Conservation (phyloP, 2,329 filamentous ascomycete genomes). For the Ceratocystis destructans region DNA sequence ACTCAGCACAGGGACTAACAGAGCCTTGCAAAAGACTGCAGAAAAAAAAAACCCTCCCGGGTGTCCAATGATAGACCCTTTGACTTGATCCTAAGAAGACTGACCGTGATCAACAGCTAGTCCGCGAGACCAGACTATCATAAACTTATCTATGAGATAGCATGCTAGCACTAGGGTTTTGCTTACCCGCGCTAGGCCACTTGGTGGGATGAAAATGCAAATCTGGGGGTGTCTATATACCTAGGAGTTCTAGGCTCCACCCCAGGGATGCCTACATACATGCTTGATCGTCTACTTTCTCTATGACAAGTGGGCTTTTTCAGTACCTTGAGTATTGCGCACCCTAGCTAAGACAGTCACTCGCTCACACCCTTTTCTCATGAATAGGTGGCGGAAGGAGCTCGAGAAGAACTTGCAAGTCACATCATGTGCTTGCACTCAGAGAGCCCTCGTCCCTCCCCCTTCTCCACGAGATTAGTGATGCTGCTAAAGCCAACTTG, state of each 20-base stretch:
- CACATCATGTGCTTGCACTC: not conserved
- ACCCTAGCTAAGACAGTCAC: not conserved
- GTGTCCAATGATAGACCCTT: no score
- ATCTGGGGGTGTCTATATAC: slow-evolving; percentile 15
- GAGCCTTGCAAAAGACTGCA: not conserved
- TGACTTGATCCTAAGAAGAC: no score
- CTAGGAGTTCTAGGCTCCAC: slow-evolving; percentile 8
- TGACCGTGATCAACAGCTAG: not conserved
- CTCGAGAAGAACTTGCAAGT: not conserved
- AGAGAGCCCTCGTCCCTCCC: not conserved
- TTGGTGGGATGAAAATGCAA: slow-evolving; percentile 6
- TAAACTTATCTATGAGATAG: no score
- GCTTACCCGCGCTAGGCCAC: not conserved
- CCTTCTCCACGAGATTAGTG: not conserved
- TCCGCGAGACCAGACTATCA: no score
- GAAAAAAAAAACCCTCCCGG: no score
- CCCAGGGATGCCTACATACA: not conserved
- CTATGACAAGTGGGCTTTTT: not conserved
- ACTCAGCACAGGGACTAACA: not conserved
- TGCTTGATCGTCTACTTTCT: not conserved
- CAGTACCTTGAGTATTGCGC: not conserved
- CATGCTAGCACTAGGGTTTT: no score
- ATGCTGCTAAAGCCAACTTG: not conserved
- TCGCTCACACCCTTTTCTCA: not conserved
- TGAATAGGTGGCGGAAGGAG: not conserved